These are phyloP conservation scores for Infundibulicybe gibba DNA, from an alignment of 768 basidiomycete species.

Conservation along the genomic window DNA sequence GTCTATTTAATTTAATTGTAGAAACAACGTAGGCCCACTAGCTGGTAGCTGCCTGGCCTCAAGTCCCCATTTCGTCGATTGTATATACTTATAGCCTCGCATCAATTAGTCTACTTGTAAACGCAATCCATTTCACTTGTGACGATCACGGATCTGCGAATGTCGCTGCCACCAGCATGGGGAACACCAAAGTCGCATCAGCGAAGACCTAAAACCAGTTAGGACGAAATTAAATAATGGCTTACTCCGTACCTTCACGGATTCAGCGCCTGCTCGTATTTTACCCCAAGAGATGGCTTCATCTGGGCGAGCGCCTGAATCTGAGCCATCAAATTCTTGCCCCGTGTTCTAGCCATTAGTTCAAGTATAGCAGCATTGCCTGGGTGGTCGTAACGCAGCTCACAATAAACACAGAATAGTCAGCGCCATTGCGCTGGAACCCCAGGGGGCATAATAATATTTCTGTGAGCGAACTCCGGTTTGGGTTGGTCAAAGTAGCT, in stretches of 20 bases:
- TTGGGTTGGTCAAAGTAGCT: constrained; percentile 16
- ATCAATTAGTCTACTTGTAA: too few relatives aligned
- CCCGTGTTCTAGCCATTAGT: constrained; percentile 79
- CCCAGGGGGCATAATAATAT: constrained; percentile 6
- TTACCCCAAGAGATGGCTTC: constrained; percentile 99
- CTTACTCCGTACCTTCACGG: constrained; percentile 65
- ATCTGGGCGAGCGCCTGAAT: constrained; percentile 94
- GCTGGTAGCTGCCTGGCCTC: too few relatives aligned
- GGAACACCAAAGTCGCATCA: constrained; percentile 97
- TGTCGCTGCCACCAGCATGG: constrained; percentile 91
- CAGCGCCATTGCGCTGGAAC: constrained; percentile 90
- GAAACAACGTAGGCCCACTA: too few relatives aligned
- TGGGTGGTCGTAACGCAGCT: constrained; percentile 15
- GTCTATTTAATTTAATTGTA: too few relatives aligned
- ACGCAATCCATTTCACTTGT: not conserved
- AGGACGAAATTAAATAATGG: not conserved
- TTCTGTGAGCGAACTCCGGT: not conserved
- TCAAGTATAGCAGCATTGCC: not conserved
- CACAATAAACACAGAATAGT: constrained; percentile 94
- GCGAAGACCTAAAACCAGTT: constrained; percentile 62
- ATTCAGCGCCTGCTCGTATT: constrained; percentile 80
- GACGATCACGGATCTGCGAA: constrained; percentile 54
- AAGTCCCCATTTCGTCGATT: not conserved
- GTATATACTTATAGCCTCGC: not conserved
- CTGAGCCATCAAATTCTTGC: constrained; percentile 98